phyloP scores from a whole-genome alignment of 2,329 filamentous ascomycete species.

The Gremmenia infestans region DNA sequence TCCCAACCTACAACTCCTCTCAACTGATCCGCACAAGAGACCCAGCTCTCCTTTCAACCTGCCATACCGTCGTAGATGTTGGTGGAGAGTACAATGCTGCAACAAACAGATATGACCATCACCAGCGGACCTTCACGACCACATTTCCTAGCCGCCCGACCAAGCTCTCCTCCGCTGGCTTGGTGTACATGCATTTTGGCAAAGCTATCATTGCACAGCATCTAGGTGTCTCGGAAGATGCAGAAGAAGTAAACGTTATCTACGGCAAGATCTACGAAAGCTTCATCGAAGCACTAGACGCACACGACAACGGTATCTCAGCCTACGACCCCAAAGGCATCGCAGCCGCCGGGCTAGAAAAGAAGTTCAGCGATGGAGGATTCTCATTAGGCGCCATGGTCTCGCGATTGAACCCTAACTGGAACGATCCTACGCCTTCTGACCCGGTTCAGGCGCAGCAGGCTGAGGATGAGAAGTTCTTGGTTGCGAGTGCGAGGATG shows the following conservation, averaged over 20 bases:
- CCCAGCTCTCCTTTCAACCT: slow-evolving; percentile 67
- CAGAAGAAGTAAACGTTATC: slow-evolving; percentile 65
- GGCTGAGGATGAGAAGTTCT: slow-evolving; percentile 77
- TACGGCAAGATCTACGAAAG: slow-evolving; percentile 87
- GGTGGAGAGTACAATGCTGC: slow-evolving; percentile 83
- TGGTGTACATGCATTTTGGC: slow-evolving; percentile 96
- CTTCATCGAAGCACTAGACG: slow-evolving; percentile 94
- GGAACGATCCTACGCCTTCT: slow-evolving; percentile 60
- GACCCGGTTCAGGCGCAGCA: slow-evolving; percentile 58
- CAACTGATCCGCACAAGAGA: slow-evolving; percentile 84
- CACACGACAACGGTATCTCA: slow-evolving; percentile 93
- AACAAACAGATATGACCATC: slow-evolving; percentile 85
- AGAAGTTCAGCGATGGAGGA: slow-evolving; percentile 76
- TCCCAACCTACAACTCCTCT: slow-evolving; percentile 73
- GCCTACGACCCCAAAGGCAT: slow-evolving; percentile 70
- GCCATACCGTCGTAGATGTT: slow-evolving; percentile 97
- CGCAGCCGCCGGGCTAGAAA: slow-evolving; percentile 66
- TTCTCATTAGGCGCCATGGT: slow-evolving; percentile 85
- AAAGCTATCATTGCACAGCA: slow-evolving; percentile 71
- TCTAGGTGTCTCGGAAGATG: slow-evolving; percentile 55
- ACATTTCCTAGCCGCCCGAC: slow-evolving; percentile 80
- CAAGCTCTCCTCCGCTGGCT: slow-evolving; percentile 87
- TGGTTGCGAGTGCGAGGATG: slow-evolving; percentile 72
- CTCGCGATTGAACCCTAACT: slow-evolving; percentile 70
- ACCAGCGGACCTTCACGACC: slow-evolving; percentile 85